Conservation (phyloP, 768 basidiomycete genomes). For the Leucocoprinus leucothites region DNA sequence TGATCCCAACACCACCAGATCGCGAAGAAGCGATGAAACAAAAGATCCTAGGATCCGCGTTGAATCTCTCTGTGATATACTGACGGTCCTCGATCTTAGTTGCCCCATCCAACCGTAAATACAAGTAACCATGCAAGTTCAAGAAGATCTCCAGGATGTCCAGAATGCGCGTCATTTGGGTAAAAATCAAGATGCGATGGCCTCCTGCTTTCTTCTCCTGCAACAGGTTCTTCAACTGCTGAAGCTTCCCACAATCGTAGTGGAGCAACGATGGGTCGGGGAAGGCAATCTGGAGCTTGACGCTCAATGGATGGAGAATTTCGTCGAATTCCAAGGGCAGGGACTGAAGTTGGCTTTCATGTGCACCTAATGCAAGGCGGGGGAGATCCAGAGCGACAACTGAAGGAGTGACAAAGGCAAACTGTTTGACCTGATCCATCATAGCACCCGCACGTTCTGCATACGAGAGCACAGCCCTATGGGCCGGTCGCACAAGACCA, state of each 20-base stretch:
- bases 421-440: constrained; percentile 54
- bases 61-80: constrained; percentile 86
- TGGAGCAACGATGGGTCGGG: constrained; percentile 87
- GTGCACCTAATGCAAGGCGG: constrained; percentile 51
- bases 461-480: constrained; percentile 62
- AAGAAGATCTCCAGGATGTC: constrained; percentile 94
- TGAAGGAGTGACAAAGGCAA: constrained; percentile 78
- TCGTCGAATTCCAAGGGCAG: constrained; percentile 56
- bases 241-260: constrained; percentile 96
- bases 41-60: constrained; percentile 72
- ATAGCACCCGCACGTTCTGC: constrained; percentile 53
- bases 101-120: constrained; percentile 90
- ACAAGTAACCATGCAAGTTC: constrained; percentile 90
- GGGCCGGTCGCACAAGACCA: constrained; percentile 38
- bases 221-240: constrained; percentile 74
- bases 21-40: constrained; percentile 88
- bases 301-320: constrained; percentile 65
- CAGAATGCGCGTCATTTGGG: constrained; percentile 93
- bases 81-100: constrained; percentile 95
- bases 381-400: constrained; percentile 78
- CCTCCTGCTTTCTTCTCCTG: constrained; percentile 84
- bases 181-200: constrained; percentile 92
- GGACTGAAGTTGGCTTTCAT: constrained; percentile 20
- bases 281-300: constrained; percentile 91
- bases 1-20: constrained; percentile 90